Evolutionary conservation across 2,329 filamentous ascomycete species (phyloP).

Genomic region (Aspergillus brasiliensis): DNA sequence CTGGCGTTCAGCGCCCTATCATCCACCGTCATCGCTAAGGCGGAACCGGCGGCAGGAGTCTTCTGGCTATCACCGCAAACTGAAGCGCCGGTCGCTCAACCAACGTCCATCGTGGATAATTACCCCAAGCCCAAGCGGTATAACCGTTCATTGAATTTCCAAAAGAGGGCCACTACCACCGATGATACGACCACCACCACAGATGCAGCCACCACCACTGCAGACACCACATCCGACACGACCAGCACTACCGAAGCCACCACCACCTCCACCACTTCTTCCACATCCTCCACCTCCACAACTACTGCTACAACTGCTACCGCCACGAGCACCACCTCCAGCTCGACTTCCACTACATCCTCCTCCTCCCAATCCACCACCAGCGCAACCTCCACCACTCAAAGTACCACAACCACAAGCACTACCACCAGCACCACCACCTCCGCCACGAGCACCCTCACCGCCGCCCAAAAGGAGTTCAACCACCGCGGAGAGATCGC

Average conservation of each 20-base stretch:
- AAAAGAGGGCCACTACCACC: slow-evolving; percentile 6
- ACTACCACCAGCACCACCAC: slow-evolving; percentile 6
- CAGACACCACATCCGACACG: not conserved
- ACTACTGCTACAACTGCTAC: not conserved
- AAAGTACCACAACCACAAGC: slow-evolving; percentile 5
- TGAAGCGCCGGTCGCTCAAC: not conserved
- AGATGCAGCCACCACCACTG: not conserved
- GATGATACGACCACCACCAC: not conserved
- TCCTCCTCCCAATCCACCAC: slow-evolving; percentile 8
- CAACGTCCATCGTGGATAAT: not conserved
- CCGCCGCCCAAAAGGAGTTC: not conserved
- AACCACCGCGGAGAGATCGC: slow-evolving; percentile 6
- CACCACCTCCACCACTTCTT: slow-evolving; percentile 4
- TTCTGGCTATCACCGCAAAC: not conserved
- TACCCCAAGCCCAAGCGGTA: not conserved
- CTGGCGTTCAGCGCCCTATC: not conserved
- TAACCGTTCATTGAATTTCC: not conserved
- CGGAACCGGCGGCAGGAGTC: not conserved
- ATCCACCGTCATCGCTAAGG: not conserved
- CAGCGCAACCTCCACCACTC: slow-evolving; percentile 3
- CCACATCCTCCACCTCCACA: not conserved
- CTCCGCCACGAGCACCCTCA: slow-evolving; percentile 3
- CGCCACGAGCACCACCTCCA: not conserved
- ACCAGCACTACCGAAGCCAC: slow-evolving; percentile 1
- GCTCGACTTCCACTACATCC: not conserved